phyloP scores from a whole-genome alignment of 371 early-diverging fungal genomes.

The Syncephalis fuscata region DNA sequence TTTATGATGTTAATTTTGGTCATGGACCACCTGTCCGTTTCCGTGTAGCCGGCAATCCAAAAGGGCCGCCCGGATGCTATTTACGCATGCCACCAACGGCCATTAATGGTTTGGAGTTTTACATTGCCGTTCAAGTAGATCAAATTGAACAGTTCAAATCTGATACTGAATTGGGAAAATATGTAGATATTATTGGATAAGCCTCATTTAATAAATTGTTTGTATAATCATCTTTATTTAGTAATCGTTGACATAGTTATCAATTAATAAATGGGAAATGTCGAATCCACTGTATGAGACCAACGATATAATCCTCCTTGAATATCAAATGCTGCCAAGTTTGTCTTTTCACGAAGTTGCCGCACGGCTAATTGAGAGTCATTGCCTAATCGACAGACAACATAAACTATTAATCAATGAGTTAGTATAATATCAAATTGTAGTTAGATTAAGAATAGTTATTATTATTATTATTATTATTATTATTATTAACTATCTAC shows the following conservation, averaged over 20 bases:
- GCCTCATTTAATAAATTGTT: no score
- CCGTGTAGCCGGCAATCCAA: background rate
- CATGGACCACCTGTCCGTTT: background rate
- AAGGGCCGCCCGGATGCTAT: background rate
- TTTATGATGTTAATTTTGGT: background rate
- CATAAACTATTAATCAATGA: slow-evolving; percentile 51
- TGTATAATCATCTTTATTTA: no score
- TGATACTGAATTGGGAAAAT: background rate
- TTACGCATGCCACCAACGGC: background rate
- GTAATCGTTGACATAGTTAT: no score
- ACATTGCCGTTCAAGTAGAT: background rate
- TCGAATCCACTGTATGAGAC: slow-evolving; percentile 53
- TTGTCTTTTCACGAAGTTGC: slow-evolving; percentile 31
- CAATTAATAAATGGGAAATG: slow-evolving; percentile 69
- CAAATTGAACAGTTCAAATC: background rate
- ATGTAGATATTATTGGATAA: no score
- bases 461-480: no score
- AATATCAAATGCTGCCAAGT: slow-evolving; percentile 43
- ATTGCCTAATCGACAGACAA: slow-evolving; percentile 85
- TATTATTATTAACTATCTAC: slow-evolving; percentile 6
- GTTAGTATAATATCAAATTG: no score
- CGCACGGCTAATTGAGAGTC: slow-evolving; percentile 73
- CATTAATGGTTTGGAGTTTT: background rate
- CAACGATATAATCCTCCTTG: slow-evolving; percentile 68
- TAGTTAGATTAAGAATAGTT: no score